Evolutionary conservation across 192 early-diverging fungal genomes (phyloP).

Genomic region (Kickxella alabastrina): DNA sequence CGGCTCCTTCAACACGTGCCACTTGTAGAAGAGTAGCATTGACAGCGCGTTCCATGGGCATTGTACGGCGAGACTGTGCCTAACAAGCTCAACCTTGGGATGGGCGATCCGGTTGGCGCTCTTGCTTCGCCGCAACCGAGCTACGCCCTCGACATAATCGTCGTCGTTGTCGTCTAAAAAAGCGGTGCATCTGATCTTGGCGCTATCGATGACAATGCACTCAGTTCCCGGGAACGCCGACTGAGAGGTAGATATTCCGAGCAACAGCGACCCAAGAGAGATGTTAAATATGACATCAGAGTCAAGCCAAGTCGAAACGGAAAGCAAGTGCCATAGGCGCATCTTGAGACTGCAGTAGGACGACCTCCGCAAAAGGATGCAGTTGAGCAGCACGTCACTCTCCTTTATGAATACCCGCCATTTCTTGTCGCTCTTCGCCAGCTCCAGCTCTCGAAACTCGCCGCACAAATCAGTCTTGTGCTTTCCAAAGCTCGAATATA

Average conservation of each 20-base stretch:
- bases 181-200: background rate
- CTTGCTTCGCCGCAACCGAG: slow-evolving; percentile 3
- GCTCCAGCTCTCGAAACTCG: background rate
- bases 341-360: slow-evolving; percentile 45
- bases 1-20: slow-evolving; percentile 41
- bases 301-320: slow-evolving; percentile 40
- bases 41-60: slow-evolving; percentile 52
- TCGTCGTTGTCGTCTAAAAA: background rate
- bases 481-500: slow-evolving; percentile 2
- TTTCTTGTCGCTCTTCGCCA: slow-evolving; percentile 3
- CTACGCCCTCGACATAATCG: background rate
- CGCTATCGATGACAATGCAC: slow-evolving; percentile 6
- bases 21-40: slow-evolving; percentile 39
- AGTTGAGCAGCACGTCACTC: slow-evolving; percentile 27
- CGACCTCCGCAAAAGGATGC: slow-evolving; percentile 38
- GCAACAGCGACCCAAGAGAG: slow-evolving; percentile 35
- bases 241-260: slow-evolving; percentile 2
- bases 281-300: slow-evolving; percentile 14
- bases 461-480: slow-evolving; percentile 8
- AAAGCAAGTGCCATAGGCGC: slow-evolving; percentile 38
- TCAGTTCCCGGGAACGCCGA: background rate
- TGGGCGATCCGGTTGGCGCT: background rate
- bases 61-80: slow-evolving; percentile 18
- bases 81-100: slow-evolving; percentile 21
- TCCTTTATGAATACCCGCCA: slow-evolving; percentile 35